phyloP scores from a whole-genome alignment of 2,329 filamentous ascomycete species.

The Alternaria consortialis region DNA sequence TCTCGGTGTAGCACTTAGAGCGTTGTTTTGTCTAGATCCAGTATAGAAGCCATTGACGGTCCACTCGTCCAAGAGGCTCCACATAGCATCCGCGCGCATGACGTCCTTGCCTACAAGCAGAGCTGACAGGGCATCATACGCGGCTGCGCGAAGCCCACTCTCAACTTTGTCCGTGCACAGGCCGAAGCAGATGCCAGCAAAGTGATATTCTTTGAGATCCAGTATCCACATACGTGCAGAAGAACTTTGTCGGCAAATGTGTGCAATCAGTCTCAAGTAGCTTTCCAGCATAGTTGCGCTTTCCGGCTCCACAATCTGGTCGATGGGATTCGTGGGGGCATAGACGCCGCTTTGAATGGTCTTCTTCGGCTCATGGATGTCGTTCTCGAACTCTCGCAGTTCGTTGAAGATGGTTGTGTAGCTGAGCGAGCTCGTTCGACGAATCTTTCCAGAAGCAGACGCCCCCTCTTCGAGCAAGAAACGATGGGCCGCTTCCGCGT shows the following conservation, averaged over 20 bases:
- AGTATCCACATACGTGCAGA: conserved; percentile 78
- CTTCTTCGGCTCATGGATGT: conserved; percentile 76
- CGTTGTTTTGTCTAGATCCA: conserved; percentile 42
- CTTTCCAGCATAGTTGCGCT: conserved; percentile 96
- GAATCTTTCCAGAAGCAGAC: conserved; percentile 76
- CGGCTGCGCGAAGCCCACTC: conserved; percentile 79
- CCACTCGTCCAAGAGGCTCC: conserved; percentile 83
- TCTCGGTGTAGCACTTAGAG: conserved; percentile 32
- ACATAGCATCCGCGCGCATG: conserved; percentile 75
- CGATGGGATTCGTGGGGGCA: conserved; percentile 46
- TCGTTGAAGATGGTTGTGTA: conserved; percentile 95
- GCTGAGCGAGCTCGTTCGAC: conserved; percentile 83
- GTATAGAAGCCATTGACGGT: conserved; percentile 57
- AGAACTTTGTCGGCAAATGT: conserved; percentile 78
- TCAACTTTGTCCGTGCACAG: conserved; percentile 81
- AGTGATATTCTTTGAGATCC: conserved; percentile 69
- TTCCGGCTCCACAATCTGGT: conserved; percentile 82
- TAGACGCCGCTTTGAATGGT: conserved; percentile 68
- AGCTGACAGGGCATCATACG: conserved; percentile 79
- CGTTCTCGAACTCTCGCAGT: conserved; percentile 81
- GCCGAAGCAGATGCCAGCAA: conserved; percentile 78
- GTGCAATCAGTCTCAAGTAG: conserved; percentile 86
- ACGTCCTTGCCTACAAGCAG: conserved; percentile 78
- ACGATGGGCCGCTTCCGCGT: conserved; percentile 83
- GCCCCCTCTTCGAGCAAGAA: conserved; percentile 86